Percentiles rank a stretch among this genome's conserved stretches.
phyloP scores from a whole-genome alignment of 2,329 filamentous ascomycete species.

The Cercospora canescens region DNA sequence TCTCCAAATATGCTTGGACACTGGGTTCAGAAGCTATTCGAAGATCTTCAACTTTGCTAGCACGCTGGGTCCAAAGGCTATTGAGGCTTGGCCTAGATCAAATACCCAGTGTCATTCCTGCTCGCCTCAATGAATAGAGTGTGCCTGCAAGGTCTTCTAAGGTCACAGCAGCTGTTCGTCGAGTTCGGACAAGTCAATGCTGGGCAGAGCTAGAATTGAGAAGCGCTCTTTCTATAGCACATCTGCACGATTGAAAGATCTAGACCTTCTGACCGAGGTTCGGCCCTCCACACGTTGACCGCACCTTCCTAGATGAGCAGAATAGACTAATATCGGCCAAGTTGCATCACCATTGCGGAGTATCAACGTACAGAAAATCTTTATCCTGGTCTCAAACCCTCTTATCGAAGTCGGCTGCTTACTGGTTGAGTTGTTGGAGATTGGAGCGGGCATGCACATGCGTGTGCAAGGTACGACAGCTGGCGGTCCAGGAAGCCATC shows the following conservation, averaged over 20 bases:
- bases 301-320: too few species aligned
- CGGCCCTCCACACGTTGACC: background rate
- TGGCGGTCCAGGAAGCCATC: too few species aligned
- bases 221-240: background rate
- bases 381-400: too few species aligned
- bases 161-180: background rate
- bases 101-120: background rate
- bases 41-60: background rate
- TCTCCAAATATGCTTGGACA: background rate
- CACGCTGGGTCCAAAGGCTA: background rate
- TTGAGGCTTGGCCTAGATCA: background rate
- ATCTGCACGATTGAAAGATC: background rate
- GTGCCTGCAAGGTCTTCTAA: too few species aligned
- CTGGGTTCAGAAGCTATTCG: background rate
- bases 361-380: background rate
- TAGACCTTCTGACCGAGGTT: background rate
- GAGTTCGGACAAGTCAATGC: background rate
- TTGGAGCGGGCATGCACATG: too few species aligned
- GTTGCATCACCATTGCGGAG: background rate
- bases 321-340: too few species aligned
- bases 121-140: background rate
- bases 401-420: too few species aligned
- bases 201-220: background rate
- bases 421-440: too few species aligned
- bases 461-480: too few species aligned